Base-by-base conservation (phyloP, 169 alveolate genomes). In the Plasmodium relictum region DNA sequence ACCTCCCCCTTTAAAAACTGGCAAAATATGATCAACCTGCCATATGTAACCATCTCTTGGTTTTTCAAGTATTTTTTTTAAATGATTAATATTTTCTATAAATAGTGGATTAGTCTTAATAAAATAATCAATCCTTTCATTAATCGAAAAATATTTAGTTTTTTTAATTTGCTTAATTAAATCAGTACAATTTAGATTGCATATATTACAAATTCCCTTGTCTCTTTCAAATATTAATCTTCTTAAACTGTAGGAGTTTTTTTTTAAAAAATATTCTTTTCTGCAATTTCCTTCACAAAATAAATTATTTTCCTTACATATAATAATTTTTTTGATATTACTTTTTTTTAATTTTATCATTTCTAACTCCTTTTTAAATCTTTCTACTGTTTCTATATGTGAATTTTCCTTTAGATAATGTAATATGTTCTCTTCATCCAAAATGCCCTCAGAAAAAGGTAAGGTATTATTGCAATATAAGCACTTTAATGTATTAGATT, bases 171-270 rank as follows among this genome's bases (percentile, higher is more conserved):
- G 68, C 22, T 68, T 74, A 45, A 74, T 61, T 74, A 74, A 74
- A 14, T 61, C 61, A 41, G 73, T 31, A 54, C 74, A 74, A 74
- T 74, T 74, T 26, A 74, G 42, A 42, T 62, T 61, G 48, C 88
- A 74, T 22, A 74, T 74, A 45, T 59, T 62, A 62, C 88, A 74
- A 24, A 74, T 18, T 39, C 88, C 88, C 61, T 74, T 74, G 61
- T 74, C 88, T 62, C 88, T 74, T 74, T 74, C 88, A 31, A 41
- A 74, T 61, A 74, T 74, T 74, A 74, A 74, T 26, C 88, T 20
- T 61, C 88, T 65, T 74, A 74, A n/a, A 62, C 68, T 74, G 37
- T 31, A 61, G 16, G 88, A 74, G 42, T 68, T 74, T 74, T 74
- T 74, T 74, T 74, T 74, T 61, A 62, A 74, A 39, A 74, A 74